Base-by-base conservation (phyloP, 2,329 filamentous ascomycete genomes). In the Ceratocystiopsis sp. region DNA sequence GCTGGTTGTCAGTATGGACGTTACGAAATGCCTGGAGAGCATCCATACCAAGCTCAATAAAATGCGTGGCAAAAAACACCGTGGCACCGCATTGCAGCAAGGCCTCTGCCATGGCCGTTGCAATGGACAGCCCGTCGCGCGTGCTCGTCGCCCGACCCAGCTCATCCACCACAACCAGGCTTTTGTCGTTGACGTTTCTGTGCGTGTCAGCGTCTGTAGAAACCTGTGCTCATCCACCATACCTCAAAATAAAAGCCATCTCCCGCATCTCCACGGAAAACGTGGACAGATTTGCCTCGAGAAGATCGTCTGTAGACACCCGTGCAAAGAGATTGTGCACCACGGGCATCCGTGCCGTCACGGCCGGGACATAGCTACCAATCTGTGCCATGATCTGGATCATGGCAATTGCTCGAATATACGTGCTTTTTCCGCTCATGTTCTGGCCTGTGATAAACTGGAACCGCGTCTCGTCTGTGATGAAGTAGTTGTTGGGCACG, bases 371-470 rank as follows among this genome's bases (percentile, higher is more conserved):
- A 56, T 93, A 96, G 52, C 77, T 83, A 3, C 87, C 89, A 42
- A 95, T 78, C 54, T 98, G 91, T 1, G 85, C 85, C 86, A 98
- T 95, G 45, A 98, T 77, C 38, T 82, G 76, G 55, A 93, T 75
- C 32, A 98, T 64, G 0, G 89, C 84, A 19, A 93, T 68, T 2
- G 82, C 80, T 41, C 85, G 77, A 48, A 96, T 94, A 54, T 95
- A 96, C 0, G 87, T 98, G 49, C 83, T 93, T 58, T 96, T 98
- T 1, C 87, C 91, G 52, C 85, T 93, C 91, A 98, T 98, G 53
- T 98, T 98, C 57, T 84, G 93, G 4, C 91, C 89, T 0, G 89
- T 96, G 49, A 98, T 79, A 48, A 96, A 81, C 50, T 96, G 87
- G 53, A 95, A 93, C 2, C 87, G 76, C 34, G 78, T 77, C 47